Conservation (phyloP, 2,329 filamentous ascomycete species). For the Apiospora saccharicola region DNA sequence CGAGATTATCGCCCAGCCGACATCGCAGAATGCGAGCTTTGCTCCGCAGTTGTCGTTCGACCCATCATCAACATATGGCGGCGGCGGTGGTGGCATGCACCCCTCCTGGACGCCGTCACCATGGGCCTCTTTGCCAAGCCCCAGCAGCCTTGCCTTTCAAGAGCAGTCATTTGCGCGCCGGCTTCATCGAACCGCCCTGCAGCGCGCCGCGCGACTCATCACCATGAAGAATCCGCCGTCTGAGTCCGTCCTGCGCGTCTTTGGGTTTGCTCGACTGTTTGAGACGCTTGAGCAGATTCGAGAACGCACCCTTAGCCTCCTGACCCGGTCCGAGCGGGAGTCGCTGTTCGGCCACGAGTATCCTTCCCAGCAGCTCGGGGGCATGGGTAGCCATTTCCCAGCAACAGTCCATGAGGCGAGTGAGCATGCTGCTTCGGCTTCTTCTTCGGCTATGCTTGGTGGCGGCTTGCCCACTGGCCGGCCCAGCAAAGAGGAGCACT, state of each 20-base stretch:
- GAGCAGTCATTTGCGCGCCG: conserved; percentile 75
- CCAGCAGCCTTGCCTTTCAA: conserved; percentile 65
- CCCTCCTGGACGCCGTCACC: conserved; percentile 35
- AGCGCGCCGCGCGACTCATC: conserved; percentile 68
- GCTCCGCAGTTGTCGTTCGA: conserved; percentile 47
- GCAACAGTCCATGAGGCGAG: conserved; percentile 36
- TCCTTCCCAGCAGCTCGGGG: conserved; percentile 72
- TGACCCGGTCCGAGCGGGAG: conserved; percentile 45
- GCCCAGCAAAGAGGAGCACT: conserved; percentile 23
- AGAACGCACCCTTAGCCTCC: conserved; percentile 44
- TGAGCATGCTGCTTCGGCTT: conserved; percentile 29
- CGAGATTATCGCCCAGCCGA: conserved; percentile 60
- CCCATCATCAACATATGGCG: conserved; percentile 32
- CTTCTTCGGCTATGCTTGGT: conserved; percentile 15
- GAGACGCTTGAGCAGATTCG: conserved; percentile 58
- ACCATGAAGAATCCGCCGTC: conserved; percentile 56
- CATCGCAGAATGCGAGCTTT: conserved; percentile 62
- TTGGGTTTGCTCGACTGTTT: conserved; percentile 74
- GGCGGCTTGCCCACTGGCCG: neutral
- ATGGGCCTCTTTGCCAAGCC: conserved; percentile 48
- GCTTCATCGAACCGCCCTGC: conserved; percentile 70
- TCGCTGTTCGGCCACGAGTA: conserved; percentile 64
- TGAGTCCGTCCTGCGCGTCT: conserved; percentile 61
- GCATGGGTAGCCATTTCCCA: conserved; percentile 71
- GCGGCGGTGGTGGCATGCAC: conserved; percentile 30